Evolutionary conservation across 1,284 basidiomycete genomes (phyloP), one percentile per base, ranked within the genome.

Genomic region (Boletus smithii): DNA sequence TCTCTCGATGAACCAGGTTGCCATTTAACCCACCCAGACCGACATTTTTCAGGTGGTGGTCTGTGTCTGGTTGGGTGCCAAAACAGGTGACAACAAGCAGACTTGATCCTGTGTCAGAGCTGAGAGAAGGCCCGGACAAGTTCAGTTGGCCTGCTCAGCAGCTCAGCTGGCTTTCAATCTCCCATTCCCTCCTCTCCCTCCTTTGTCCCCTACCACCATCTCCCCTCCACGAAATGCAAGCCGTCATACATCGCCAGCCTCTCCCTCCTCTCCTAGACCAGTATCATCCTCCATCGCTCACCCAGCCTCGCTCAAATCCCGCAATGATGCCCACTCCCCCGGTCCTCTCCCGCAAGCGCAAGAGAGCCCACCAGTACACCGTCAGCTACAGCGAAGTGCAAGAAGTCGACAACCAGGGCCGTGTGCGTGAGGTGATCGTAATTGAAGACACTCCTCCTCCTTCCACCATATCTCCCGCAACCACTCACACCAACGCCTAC

Each of bases 391-490:
- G 83, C 62, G 87, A 90, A 65, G 85, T 90, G 31, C 82, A 90
- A 57, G 88, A 91, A 68, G 76, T 88, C 63, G 88, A 91, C 68
- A 76, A 73, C 59, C 72, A 83, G 42, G 88, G 88, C 55, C 73
- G 76, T 55, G 73, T 88, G 35, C 74, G 88, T 42, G 88, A 91
- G 65, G 85, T 91, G 60, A 90, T 91, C 68, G 83, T 91, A 58
- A 90, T 91, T 66, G 88, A 91, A 58, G 88, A 91, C 71, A 89
- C 88, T 40, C 88, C 78, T 8, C 87, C 88, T 42, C 82, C 85
- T 46, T 79, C 83, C 44, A 88, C 87, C 43, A 78, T 84, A 62
- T 87, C 86, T 46, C 83, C 86, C 49, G 78, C 85, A 47, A 81
- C 80, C 18, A 81, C 73, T 33, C 75, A 79, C 67, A 80, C 77